Percentiles rank a stretch among this genome's conserved stretches.
Conservation (phyloP, 2,329 filamentous ascomycete genomes). For the Cladosporium sp. region DNA sequence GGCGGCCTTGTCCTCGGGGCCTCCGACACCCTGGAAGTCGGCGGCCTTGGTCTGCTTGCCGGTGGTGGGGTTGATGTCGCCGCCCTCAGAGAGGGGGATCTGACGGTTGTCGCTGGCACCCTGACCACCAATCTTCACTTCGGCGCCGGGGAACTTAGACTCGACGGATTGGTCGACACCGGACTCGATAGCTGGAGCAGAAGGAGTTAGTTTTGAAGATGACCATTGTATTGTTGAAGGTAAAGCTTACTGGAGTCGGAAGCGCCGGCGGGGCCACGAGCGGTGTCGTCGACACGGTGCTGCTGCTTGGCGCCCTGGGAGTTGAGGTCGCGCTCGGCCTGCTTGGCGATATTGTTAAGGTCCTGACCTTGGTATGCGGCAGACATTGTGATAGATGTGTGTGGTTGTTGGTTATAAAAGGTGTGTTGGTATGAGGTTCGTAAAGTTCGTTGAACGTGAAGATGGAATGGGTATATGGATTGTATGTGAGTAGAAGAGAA, state of each 20-base stretch:
- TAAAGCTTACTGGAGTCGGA: slow-evolving; percentile 15
- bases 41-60: slow-evolving; percentile 41
- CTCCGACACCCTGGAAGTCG: slow-evolving; percentile 47
- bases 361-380: slow-evolving; percentile 38
- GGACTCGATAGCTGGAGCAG: slow-evolving; percentile 39
- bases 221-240: neutral
- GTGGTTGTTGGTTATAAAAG: slow-evolving; percentile 1
- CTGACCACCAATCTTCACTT: slow-evolving; percentile 41
- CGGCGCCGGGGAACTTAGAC: slow-evolving; percentile 42
- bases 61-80: slow-evolving; percentile 20
- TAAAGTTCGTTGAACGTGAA: slow-evolving; percentile 1
- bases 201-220: neutral
- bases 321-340: slow-evolving; percentile 48
- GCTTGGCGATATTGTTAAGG: slow-evolving; percentile 41
- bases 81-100: slow-evolving; percentile 46
- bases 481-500: slow-evolving; percentile 4
- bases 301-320: slow-evolving; percentile 35
- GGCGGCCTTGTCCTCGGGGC: slow-evolving; percentile 43
- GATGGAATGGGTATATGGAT: neutral
- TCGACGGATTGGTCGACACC: slow-evolving; percentile 42
- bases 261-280: slow-evolving; percentile 1
- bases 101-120: slow-evolving; percentile 45
- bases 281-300: slow-evolving; percentile 15
- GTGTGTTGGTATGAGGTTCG: neutral
- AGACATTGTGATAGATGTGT: slow-evolving; percentile 36